A percentile compares a stretch with the other conserved stretches of the same genome.
Conservation (phyloP, 306 rosid species). For the Argentina anserina region DNA sequence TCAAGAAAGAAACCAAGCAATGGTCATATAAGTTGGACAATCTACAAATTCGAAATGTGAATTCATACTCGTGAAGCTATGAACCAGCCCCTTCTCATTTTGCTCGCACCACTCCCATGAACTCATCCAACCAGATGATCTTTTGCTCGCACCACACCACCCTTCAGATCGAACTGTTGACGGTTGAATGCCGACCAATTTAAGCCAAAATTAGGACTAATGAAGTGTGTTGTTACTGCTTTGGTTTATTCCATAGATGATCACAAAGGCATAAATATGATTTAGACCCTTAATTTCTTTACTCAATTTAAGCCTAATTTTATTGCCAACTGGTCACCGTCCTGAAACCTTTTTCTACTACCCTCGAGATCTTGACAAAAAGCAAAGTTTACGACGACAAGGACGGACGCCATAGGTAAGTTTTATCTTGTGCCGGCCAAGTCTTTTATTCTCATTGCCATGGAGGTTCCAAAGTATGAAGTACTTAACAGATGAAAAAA, state of each 20-base stretch:
- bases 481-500: background rate
- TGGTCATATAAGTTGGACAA: too few relatives aligned
- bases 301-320: background rate
- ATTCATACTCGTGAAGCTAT: too few relatives aligned
- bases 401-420: background rate
- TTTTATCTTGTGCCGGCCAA: background rate
- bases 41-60: too few relatives aligned
- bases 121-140: background rate
- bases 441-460: background rate
- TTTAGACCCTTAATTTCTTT: background rate
- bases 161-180: too few relatives aligned
- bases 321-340: conserved; percentile 7
- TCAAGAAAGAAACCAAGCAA: too few relatives aligned
- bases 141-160: too few relatives aligned
- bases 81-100: background rate
- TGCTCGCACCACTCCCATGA: background rate
- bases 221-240: background rate
- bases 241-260: background rate
- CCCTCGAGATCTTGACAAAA: background rate
- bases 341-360: background rate
- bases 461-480: background rate
- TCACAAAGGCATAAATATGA: background rate
- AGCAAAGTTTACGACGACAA: background rate
- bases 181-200: too few relatives aligned
- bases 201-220: too few relatives aligned